These are phyloP conservation scores for Datura wrightii DNA, from an alignment of 257 asterid species.

Conservation along the genomic window DNA sequence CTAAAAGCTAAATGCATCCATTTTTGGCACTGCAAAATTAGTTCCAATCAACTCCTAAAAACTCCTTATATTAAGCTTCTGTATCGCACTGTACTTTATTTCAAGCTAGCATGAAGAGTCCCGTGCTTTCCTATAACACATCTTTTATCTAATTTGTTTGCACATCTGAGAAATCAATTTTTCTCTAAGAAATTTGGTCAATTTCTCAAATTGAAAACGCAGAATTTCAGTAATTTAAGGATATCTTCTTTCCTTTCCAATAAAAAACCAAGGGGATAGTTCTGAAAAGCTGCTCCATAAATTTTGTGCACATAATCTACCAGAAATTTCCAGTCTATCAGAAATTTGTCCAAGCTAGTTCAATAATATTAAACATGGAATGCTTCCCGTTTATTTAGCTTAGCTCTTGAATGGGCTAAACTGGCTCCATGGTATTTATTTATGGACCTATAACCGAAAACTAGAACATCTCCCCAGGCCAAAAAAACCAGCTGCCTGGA, in stretches of 20 bases:
- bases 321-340: not conserved
- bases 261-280: not conserved
- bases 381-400: not conserved
- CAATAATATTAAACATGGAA: not conserved
- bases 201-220: not conserved
- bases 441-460: not conserved
- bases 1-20: not conserved
- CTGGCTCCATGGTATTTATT: not conserved
- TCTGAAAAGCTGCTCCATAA: not conserved
- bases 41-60: not conserved
- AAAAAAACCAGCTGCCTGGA: conserved; percentile 18
- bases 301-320: not conserved
- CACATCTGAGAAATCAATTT: not conserved
- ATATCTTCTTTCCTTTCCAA: conserved; percentile 1
- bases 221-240: not conserved
- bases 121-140: not conserved
- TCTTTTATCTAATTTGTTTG: not conserved
- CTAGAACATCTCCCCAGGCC: not conserved
- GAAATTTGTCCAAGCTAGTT: conserved; percentile 6
- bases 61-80: not conserved
- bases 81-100: not conserved
- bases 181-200: not conserved
- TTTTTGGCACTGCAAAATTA: not conserved
- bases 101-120: not conserved
- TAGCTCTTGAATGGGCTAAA: not conserved